Evolutionary conservation across 2,329 filamentous ascomycete species (phyloP), one percentile per base, ranked within the genome.

Genomic region (Verticillium zaregamsianum): DNA sequence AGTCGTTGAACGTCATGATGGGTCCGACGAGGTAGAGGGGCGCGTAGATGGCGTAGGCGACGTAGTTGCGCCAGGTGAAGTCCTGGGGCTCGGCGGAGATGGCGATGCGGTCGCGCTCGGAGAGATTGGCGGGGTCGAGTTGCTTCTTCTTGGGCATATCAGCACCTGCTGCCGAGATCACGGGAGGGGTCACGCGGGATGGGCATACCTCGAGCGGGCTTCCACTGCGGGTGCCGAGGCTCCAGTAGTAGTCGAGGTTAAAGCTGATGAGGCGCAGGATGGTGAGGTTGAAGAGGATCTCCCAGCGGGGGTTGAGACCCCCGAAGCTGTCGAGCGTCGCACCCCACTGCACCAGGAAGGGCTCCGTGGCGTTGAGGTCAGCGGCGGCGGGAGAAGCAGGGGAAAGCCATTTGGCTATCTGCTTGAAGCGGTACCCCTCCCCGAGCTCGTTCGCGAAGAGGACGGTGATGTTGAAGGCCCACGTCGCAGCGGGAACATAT

Each of bases 1-100:
- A 99, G 79, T 99, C 96, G 76, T 99, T 99, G 80, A 98, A 99
- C 14, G 93, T 98, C 64, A 99, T 74, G 70, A 99, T 97, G 1
- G 95, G 95, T 0, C 95, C 95, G 0, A 93, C 86, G 35, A 99
- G 84, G 75, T 98, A 99, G 1, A 99, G 84, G 0, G 95, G 95
- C 2, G 93, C 92, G 72, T 99, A 99, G 62, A 98, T 85, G 45
- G 88, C 80, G 73, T 97, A 99, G 55, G 91, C 93, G 55, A 97
- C 73, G 74, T 96, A 98, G 76, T 96, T 96, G 66, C 89, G 87
- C 76, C 95, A 92, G 28, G 79, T 86, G 71, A 87, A 99, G 71
- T 96, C 90, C 32, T 78, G 74, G 0, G 84, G 74, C 56, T 86
- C 83, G 4, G 93, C 92, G 0, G 95, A 88, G 49, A 90, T 90